Conservation (phyloP, 352 stramenopile genomes). For the Phytophthora agathidicida region DNA sequence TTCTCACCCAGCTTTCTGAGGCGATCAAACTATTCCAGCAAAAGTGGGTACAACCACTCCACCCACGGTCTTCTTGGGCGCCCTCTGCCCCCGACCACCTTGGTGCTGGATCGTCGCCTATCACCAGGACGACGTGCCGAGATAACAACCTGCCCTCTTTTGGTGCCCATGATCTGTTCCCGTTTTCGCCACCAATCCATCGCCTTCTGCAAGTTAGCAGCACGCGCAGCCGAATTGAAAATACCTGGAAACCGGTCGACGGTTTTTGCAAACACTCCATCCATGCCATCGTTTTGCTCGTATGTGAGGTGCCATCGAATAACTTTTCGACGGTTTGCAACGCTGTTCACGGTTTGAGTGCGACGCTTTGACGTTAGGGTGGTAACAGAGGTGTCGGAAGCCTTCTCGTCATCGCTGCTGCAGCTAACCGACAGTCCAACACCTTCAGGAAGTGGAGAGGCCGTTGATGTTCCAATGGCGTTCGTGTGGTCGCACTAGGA, state of each 20-base stretch:
- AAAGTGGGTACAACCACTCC: slow-evolving; percentile 3
- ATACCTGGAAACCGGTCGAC: slow-evolving; percentile 9
- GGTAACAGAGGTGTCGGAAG: not conserved
- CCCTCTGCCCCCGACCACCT: not conserved
- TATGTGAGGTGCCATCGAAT: not conserved
- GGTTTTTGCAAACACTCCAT: not conserved
- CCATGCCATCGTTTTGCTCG: not conserved
- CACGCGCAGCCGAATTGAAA: slow-evolving; percentile 6
- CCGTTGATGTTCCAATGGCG: not conserved
- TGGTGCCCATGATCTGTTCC: too few relatives aligned
- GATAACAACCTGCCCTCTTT: not conserved
- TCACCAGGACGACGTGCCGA: not conserved
- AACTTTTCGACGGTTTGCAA: not conserved
- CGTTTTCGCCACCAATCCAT: slow-evolving; percentile 13
- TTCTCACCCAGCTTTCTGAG: slow-evolving; percentile 12
- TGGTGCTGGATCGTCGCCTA: not conserved
- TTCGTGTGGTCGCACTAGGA: not conserved
- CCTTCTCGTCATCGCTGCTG: not conserved
- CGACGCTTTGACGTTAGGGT: not conserved
- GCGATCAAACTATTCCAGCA: slow-evolving; percentile 10
- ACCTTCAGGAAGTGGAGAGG: not conserved
- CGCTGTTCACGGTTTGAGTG: not conserved
- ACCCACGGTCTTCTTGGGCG: not conserved
- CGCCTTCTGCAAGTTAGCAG: slow-evolving; percentile 5
- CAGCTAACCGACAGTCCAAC: not conserved